Percentiles rank a stretch among this genome's conserved stretches.
Evolutionary conservation across 2,329 filamentous ascomycete genomes (phyloP).

Genomic region (Huntiella savannae): DNA sequence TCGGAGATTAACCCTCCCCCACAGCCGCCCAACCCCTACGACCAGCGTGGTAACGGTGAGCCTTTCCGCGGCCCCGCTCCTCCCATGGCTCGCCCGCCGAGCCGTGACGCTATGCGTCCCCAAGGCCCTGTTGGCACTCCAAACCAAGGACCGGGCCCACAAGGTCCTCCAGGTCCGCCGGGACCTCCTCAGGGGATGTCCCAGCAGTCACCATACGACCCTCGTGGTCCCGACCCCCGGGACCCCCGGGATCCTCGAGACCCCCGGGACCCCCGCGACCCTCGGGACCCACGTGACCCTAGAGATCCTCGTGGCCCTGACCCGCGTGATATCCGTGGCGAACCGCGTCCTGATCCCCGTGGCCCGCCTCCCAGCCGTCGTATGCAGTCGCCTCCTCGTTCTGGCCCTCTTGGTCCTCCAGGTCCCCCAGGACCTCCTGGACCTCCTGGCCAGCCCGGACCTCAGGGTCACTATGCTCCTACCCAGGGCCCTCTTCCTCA

Average conservation of each 20-base stretch:
- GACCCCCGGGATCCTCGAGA: constrained; percentile 13
- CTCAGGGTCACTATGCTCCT: constrained; percentile 28
- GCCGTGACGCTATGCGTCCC: constrained; percentile 24
- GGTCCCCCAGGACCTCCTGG: background rate
- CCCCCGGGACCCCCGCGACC: constrained; percentile 1
- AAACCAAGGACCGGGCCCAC: constrained; percentile 5
- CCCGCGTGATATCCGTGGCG: constrained; percentile 8
- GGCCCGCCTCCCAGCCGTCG: constrained; percentile 29
- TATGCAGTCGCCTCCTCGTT: constrained; percentile 2
- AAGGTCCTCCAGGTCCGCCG: constrained; percentile 13
- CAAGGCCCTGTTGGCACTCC: constrained; percentile 1
- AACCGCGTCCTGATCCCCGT: constrained; percentile 12
- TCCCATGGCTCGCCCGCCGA: constrained; percentile 51
- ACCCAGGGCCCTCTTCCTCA: constrained; percentile 13
- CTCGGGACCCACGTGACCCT: constrained; percentile 27
- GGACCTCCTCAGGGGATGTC: constrained; percentile 15
- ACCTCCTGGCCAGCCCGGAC: constrained; percentile 23
- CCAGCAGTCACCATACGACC: constrained; percentile 37
- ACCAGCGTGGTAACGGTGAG: constrained; percentile 43
- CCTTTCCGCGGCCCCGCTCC: constrained; percentile 47
- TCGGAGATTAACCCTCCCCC: constrained; percentile 62
- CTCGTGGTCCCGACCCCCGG: constrained; percentile 14
- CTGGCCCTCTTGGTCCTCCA: constrained; percentile 16
- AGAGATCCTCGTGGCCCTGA: constrained; percentile 16
- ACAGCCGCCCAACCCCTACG: constrained; percentile 64